phyloP scores from a whole-genome alignment of 805 yeast species.

The Saturnispora gosingensis region DNA sequence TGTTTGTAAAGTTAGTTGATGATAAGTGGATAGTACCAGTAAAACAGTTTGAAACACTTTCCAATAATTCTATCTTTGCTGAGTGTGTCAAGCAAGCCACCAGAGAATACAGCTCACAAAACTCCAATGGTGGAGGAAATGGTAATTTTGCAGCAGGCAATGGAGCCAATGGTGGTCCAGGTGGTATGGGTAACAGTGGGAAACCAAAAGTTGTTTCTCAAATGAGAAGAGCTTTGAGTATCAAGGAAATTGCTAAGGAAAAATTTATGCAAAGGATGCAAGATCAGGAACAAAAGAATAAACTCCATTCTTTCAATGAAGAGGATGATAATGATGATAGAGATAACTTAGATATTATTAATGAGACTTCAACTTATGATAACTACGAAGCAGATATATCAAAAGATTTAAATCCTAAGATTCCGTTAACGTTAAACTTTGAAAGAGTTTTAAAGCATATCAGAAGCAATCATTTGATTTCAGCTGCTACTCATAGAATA shows the following conservation, averaged over 20 bases:
- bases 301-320: not conserved
- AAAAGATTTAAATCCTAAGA: slow-evolving; percentile 37
- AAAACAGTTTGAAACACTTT: slow-evolving; percentile 24
- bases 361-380: not conserved
- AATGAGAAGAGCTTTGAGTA: slow-evolving; percentile 47
- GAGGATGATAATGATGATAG: slow-evolving; percentile 8
- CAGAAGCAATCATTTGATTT: slow-evolving; percentile 54
- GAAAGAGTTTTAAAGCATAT: slow-evolving; percentile 58
- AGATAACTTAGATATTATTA: slow-evolving; percentile 1
- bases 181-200: slow-evolving; percentile 1
- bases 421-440: slow-evolving; percentile 53
- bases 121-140: not conserved
- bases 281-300: slow-evolving; percentile 2
- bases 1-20: slow-evolving; percentile 37
- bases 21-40: slow-evolving; percentile 46
- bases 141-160: not conserved
- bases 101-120: slow-evolving; percentile 12
- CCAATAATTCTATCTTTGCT: slow-evolving; percentile 24
- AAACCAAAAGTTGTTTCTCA: slow-evolving; percentile 35
- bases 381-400: slow-evolving; percentile 7
- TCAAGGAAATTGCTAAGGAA: slow-evolving; percentile 45
- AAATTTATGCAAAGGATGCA: slow-evolving; percentile 15
- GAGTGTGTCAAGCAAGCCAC: slow-evolving; percentile 28
- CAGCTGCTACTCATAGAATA: slow-evolving; percentile 54
- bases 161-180: not conserved